These are phyloP conservation scores for Torrubiella hemipterigena DNA, from an alignment of 2,329 filamentous ascomycete species.

Conservation along the genomic window DNA sequence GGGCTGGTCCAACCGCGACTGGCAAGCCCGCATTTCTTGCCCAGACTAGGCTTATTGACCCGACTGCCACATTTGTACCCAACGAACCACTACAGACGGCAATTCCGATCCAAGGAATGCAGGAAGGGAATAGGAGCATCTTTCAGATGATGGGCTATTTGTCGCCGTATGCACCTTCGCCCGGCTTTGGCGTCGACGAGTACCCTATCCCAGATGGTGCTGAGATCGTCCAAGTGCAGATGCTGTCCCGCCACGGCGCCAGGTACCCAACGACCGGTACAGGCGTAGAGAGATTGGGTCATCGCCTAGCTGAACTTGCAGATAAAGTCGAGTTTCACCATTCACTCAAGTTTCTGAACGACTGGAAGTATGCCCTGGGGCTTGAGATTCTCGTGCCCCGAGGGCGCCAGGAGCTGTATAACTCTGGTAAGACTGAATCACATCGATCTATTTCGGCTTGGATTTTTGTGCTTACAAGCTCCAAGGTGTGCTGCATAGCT, in stretches of 20 bases:
- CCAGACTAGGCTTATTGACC: slow-evolving; percentile 56
- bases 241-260: slow-evolving; percentile 63
- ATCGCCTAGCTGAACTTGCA: slow-evolving; percentile 42
- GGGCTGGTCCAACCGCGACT: slow-evolving; percentile 57
- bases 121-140: slow-evolving; percentile 47
- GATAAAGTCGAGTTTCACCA: slow-evolving; percentile 45
- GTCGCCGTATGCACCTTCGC: slow-evolving; percentile 57
- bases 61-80: slow-evolving; percentile 52
- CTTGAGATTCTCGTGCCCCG: slow-evolving; percentile 60
- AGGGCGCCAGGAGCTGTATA: slow-evolving; percentile 61
- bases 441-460: too few species aligned
- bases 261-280: slow-evolving; percentile 57
- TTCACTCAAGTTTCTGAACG: slow-evolving; percentile 51
- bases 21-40: slow-evolving; percentile 59
- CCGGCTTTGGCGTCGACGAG: slow-evolving; percentile 65
- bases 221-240: slow-evolving; percentile 57
- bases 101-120: slow-evolving; percentile 50
- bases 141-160: slow-evolving; percentile 58
- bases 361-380: slow-evolving; percentile 59
- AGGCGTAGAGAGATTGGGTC: slow-evolving; percentile 41
- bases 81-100: slow-evolving; percentile 61
- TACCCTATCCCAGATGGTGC: slow-evolving; percentile 54
- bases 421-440: slow-evolving; percentile 47
- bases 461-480: too few species aligned
- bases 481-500: slow-evolving; percentile 57